phyloP scores from a whole-genome alignment of 805 yeast genomes.

The Yarrowia sp. region DNA sequence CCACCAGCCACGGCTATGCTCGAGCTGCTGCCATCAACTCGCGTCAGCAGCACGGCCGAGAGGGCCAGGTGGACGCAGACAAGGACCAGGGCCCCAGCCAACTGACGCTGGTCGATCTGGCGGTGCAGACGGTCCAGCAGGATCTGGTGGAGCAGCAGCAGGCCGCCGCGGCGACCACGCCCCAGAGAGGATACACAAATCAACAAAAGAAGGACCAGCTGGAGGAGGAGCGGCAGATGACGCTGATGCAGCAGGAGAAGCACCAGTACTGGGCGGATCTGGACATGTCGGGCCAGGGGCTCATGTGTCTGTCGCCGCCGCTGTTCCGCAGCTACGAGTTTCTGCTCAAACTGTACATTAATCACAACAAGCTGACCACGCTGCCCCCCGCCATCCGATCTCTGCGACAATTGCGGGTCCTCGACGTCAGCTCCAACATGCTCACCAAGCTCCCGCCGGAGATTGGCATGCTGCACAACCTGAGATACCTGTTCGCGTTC shows the following conservation, averaged over 20 bases:
- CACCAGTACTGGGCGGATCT: constrained; percentile 92
- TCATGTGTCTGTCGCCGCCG: constrained; percentile 65
- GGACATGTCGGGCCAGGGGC: constrained; percentile 87
- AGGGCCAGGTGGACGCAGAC: constrained; percentile 29
- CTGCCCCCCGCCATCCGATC: constrained; percentile 68
- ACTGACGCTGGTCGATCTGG: constrained; percentile 42
- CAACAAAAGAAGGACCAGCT: constrained; percentile 40
- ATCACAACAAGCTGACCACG: constrained; percentile 71
- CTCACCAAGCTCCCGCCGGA: constrained; percentile 75
- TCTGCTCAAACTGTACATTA: constrained; percentile 79
- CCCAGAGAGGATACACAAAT: constrained; percentile 32
- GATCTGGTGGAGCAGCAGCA: constrained; percentile 29
- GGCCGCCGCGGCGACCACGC: constrained; percentile 17
- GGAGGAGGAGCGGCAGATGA: constrained; percentile 44
- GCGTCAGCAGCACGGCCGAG: constrained; percentile 15
- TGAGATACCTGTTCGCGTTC: constrained; percentile 79
- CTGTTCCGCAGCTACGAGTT: constrained; percentile 72
- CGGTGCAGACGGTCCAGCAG: constrained; percentile 40
- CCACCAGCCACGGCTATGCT: constrained; percentile 75
- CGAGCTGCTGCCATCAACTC: constrained; percentile 72
- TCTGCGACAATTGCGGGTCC: constrained; percentile 69
- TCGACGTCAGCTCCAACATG: constrained; percentile 80
- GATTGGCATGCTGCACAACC: constrained; percentile 74
- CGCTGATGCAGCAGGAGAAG: constrained; percentile 41
- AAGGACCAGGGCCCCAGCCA: constrained; percentile 33